Conservation (phyloP, 345 rosid genomes). For the Eucalyptus erythrocorys region DNA sequence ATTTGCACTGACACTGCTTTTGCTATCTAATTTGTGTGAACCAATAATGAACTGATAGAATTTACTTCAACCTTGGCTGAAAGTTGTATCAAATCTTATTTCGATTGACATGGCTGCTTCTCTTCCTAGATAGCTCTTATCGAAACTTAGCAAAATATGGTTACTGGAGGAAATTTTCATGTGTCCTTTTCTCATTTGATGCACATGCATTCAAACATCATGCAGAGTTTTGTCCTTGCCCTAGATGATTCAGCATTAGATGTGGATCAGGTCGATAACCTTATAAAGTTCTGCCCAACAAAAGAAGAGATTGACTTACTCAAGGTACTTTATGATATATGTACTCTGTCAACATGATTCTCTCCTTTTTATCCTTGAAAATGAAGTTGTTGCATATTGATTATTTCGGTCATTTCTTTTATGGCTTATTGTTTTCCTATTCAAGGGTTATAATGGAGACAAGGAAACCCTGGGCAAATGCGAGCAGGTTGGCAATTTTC, state of each 20-base stretch:
- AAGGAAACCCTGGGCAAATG: conserved; percentile 87
- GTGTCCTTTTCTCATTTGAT: not conserved
- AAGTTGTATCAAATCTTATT: not conserved
- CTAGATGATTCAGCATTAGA: conserved; percentile 77
- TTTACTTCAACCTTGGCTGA: not conserved
- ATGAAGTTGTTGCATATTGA: not conserved
- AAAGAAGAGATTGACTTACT: conserved; percentile 91
- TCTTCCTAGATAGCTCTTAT: not conserved
- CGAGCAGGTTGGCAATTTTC: conserved; percentile 45
- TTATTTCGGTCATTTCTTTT: not conserved
- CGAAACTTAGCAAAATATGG: not conserved
- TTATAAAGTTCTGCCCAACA: conserved; percentile 86
- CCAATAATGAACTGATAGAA: not conserved
- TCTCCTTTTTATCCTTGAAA: not conserved
- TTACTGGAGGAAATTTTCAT: not conserved
- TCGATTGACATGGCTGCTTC: not conserved
- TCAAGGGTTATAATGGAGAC: conserved; percentile 75
- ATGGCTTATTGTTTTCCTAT: not conserved
- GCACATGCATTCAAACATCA: not conserved
- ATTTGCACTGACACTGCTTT: not conserved
- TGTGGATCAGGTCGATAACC: conserved; percentile 86
- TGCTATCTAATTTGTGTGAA: not conserved
- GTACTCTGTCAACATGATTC: not conserved
- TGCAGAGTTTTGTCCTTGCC: conserved; percentile 63
- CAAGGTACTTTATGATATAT: conserved; percentile 25